A percentile compares a stretch with the other conserved stretches of the same genome.
Evolutionary conservation across 345 rosid genomes (phyloP).

Genomic region (Eucalyptus urophylla): DNA sequence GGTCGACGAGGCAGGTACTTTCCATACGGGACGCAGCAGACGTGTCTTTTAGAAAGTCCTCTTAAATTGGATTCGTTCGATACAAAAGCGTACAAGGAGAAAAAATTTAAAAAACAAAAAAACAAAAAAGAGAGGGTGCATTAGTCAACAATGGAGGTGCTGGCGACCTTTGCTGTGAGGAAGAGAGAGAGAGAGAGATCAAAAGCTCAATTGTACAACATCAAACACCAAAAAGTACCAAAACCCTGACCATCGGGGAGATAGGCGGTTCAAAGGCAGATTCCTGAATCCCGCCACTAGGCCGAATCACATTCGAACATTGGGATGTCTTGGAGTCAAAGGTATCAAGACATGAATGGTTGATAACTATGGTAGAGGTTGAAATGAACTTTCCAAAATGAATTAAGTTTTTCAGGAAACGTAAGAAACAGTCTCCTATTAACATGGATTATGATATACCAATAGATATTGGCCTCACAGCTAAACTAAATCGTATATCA

Average conservation of each 20-base stretch:
- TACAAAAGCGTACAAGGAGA: neutral
- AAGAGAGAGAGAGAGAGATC: accelerated
- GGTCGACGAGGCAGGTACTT: neutral
- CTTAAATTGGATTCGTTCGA: neutral
- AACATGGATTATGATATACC: too few species aligned
- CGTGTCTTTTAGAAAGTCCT: neutral
- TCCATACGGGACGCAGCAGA: neutral
- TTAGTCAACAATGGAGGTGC: neutral
- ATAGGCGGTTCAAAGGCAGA: accelerated
- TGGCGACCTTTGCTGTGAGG: neutral
- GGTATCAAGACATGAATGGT: neutral
- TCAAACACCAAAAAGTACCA: neutral
- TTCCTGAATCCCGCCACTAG: accelerated
- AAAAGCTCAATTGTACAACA: neutral
- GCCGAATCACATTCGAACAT: accelerated
- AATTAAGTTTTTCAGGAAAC: accelerated
- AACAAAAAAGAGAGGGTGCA: accelerated
- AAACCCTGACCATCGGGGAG: neutral
- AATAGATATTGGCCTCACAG: too few species aligned
- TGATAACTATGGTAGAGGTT: neutral
- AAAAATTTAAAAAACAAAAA: accelerated
- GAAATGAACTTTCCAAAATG: too few species aligned
- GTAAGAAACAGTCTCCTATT: accelerated
- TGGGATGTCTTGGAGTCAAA: accelerated
- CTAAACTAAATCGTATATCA: accelerated